A percentile compares a stretch with the other conserved stretches of the same genome.
Evolutionary conservation across 2,329 filamentous ascomycete species (phyloP).

Genomic region (Hypoxylon rubiginosum): DNA sequence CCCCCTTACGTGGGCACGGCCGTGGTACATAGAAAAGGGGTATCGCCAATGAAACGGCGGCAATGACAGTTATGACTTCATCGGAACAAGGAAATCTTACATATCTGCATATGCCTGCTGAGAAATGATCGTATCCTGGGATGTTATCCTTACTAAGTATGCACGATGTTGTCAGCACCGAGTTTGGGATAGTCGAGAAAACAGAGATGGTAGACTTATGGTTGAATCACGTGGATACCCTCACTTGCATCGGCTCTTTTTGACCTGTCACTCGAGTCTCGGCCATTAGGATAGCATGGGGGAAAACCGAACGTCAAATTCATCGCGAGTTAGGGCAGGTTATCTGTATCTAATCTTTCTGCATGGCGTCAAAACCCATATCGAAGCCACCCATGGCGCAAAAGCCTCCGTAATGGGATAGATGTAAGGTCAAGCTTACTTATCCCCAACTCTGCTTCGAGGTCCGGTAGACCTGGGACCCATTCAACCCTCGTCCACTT

Average conservation of each 20-base stretch:
- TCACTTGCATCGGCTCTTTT: background rate
- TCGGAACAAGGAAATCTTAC: background rate
- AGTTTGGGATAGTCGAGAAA: background rate
- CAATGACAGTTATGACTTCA: background rate
- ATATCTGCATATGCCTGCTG: background rate
- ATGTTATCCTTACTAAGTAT: background rate
- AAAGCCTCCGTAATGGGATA: too few relatives aligned
- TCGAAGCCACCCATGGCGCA: background rate
- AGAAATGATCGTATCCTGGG: background rate
- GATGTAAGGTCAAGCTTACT: background rate
- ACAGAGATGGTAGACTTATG: background rate
- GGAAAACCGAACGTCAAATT: background rate
- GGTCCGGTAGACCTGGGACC: background rate
- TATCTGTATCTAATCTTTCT: background rate
- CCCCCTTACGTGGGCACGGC: background rate
- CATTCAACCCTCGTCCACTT: background rate
- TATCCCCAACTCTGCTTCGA: background rate
- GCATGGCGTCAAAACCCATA: background rate
- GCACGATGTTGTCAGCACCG: background rate
- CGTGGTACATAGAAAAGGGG: background rate
- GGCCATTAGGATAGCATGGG: background rate
- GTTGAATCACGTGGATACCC: background rate
- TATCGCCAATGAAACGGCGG: background rate
- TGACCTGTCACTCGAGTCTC: background rate
- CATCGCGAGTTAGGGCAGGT: background rate